Percentiles rank a stretch among this genome's conserved stretches.
These are phyloP conservation scores for Filosporella fistucella DNA, from an alignment of 495 filamentous ascomycete genomes.

Conservation along the genomic window DNA sequence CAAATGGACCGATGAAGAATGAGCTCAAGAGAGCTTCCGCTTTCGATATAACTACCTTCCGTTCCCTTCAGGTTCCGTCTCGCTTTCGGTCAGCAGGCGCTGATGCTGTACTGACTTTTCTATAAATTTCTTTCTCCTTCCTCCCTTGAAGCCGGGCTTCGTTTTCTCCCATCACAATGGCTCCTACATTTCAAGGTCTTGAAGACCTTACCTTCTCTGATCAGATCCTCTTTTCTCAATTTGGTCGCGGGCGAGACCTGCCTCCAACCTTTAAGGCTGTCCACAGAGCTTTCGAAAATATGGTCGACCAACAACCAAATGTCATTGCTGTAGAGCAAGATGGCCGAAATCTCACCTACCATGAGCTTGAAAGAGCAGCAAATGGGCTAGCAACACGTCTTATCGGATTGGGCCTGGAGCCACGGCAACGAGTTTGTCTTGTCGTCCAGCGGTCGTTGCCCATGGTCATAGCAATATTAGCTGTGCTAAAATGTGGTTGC, in stretches of 20 bases:
- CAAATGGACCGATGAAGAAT: too few relatives aligned
- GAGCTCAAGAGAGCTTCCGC: too few relatives aligned
- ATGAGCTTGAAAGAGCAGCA: slow-evolving; percentile 27
- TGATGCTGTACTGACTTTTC: too few relatives aligned
- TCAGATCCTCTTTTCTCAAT: slow-evolving; percentile 7
- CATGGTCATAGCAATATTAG: slow-evolving; percentile 41
- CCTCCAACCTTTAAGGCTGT: slow-evolving; percentile 22
- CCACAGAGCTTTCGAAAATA: slow-evolving; percentile 28
- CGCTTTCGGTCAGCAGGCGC: too few relatives aligned
- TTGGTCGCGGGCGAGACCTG: slow-evolving; percentile 22
- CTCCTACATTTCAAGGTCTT: neutral
- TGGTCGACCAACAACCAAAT: slow-evolving; percentile 22
- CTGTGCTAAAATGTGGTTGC: too few relatives aligned
- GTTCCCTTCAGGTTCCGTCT: too few relatives aligned
- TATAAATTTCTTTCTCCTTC: too few relatives aligned
- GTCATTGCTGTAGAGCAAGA: slow-evolving; percentile 28
- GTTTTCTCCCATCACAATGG: too few relatives aligned
- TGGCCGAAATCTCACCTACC: slow-evolving; percentile 29
- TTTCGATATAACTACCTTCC: too few relatives aligned
- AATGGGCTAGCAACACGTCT: slow-evolving; percentile 29
- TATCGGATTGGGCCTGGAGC: slow-evolving; percentile 20
- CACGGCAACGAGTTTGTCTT: slow-evolving; percentile 25
- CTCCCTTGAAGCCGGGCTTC: too few relatives aligned
- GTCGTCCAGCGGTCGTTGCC: slow-evolving; percentile 29
- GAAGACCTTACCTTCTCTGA: neutral